Conservation (phyloP, 2,329 filamentous ascomycete species). For the Fusarium multiceps region DNA sequence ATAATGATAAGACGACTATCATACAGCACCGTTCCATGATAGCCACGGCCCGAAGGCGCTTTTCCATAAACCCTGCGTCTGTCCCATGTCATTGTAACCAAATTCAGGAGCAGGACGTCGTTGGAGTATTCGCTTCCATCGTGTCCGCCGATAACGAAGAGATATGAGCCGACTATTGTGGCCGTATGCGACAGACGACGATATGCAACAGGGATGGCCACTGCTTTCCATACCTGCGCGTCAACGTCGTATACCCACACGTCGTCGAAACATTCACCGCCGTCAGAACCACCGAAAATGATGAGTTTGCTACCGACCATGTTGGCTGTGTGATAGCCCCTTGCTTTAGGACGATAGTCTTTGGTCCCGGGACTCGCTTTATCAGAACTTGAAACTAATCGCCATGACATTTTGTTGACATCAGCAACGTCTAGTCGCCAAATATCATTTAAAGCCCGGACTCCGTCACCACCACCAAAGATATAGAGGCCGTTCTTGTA, state of each 20-base stretch:
- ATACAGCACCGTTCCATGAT: constrained; percentile 74
- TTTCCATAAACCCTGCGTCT: constrained; percentile 72
- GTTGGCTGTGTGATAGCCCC: constrained; percentile 78
- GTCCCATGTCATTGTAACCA: constrained; percentile 81
- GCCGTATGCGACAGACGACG: constrained; percentile 75
- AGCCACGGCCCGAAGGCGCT: constrained; percentile 71
- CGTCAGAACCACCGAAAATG: constrained; percentile 76
- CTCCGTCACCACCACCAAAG: constrained; percentile 77
- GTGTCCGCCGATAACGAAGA: constrained; percentile 77
- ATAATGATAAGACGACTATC: constrained; percentile 73
- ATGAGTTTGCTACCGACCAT: constrained; percentile 79
- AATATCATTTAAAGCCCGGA: constrained; percentile 76
- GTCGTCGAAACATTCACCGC: constrained; percentile 77
- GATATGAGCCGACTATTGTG: constrained; percentile 75
- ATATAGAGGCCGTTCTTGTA: constrained; percentile 78
- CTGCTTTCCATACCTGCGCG: constrained; percentile 67
- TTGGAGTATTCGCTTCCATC: constrained; percentile 77
- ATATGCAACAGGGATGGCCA: constrained; percentile 69
- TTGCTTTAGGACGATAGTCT: constrained; percentile 67
- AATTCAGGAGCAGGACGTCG: constrained; percentile 74
- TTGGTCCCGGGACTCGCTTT: constrained; percentile 47
- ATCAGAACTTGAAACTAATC: constrained; percentile 66
- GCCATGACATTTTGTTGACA: constrained; percentile 75
- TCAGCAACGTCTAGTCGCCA: constrained; percentile 78
- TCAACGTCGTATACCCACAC: constrained; percentile 80